Base-by-base conservation (phyloP, 2,329 filamentous ascomycete genomes). In the Ceratocystis ficicola region DNA sequence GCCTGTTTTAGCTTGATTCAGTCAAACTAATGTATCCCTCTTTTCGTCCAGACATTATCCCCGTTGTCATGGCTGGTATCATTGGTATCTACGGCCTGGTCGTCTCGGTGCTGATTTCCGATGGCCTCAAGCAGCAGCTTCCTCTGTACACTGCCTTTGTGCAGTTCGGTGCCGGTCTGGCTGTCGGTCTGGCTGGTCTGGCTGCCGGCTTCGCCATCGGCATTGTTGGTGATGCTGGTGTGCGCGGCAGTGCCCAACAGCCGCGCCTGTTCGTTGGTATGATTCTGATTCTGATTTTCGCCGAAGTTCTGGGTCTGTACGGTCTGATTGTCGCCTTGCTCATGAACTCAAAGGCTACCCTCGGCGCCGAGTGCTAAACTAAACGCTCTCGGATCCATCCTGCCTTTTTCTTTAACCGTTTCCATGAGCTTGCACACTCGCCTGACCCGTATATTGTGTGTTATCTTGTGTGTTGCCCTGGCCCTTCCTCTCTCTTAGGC, bases 11-110 rank as follows among this genome's bases (percentile, higher is more conserved):
- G 36, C 36, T 41, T 41, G 36, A 10, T 41, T 5, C 36, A 41
- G 36, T 15, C 12, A 41, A 41, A 41, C 36, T 41, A 3, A 41
- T 1, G 12, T 41, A 5, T 41, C 22, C 20, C 12, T 15, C 22
- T 4, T 15, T 57, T 57, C 28, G 5, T 57, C 8, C 71, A 97
- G 93, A 96, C 84, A 96, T 97, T 78, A 93, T 97, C 70, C 94
- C 94, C 76, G 94, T 97, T 79, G 96, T 99, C 86, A 99, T 99
- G 94, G 94, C 94, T 83, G 94, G 94, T 97, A 99, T 99, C 79
- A 97, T 99, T 80, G 94, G 90, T 88, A 97, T 99, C 78, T 99
- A 94, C 81, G 89, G 89, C 73, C 84, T 94, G 70, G 89, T 94
- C 78, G 89, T 93, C 69, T 92, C 89, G 20, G 89, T 94, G 76